A percentile compares a stretch with the other conserved stretches of the same genome.
Conservation (phyloP, 352 stramenopile species). For the Phytophthora rubi region DNA sequence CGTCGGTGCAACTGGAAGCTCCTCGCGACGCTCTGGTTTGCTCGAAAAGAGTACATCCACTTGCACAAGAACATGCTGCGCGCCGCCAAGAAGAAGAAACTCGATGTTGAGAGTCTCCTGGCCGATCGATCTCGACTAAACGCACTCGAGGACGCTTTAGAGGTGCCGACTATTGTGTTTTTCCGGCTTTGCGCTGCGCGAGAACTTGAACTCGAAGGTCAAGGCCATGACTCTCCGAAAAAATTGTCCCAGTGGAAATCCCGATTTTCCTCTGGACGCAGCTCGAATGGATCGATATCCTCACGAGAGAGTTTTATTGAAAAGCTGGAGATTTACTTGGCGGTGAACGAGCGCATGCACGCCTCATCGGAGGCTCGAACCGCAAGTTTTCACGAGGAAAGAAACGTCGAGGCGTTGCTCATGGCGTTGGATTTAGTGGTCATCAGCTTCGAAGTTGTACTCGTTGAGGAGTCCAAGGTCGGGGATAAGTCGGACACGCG, state of each 20-base stretch:
- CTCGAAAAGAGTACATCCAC: constrained; percentile 77
- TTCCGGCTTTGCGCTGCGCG: constrained; percentile 71
- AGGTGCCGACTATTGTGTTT: constrained; percentile 85
- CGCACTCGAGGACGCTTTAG: constrained; percentile 72
- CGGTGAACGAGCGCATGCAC: constrained; percentile 68
- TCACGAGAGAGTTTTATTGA: constrained; percentile 37
- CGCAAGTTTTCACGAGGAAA: constrained; percentile 49
- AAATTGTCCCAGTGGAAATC: constrained; percentile 78
- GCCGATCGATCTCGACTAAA: constrained; percentile 55
- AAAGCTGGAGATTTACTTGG: constrained; percentile 60
- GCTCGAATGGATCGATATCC: constrained; percentile 1
- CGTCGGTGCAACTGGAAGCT: constrained; percentile 62
- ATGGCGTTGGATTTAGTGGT: constrained; percentile 74
- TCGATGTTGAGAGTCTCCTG: constrained; percentile 50
- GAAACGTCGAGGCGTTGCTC: constrained; percentile 61
- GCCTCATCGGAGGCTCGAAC: constrained; percentile 54
- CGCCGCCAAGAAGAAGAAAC: constrained; percentile 72
- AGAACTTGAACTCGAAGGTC: constrained; percentile 74
- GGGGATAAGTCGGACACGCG: constrained; percentile 43
- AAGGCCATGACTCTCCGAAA: constrained; percentile 67
- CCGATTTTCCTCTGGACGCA: constrained; percentile 50
- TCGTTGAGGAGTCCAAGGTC: constrained; percentile 38
- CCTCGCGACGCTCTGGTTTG: constrained; percentile 62
- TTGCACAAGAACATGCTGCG: constrained; percentile 76
- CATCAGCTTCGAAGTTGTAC: constrained; percentile 56